Conservation (phyloP, 352 stramenopile genomes). For the Blastocystis sp. region DNA sequence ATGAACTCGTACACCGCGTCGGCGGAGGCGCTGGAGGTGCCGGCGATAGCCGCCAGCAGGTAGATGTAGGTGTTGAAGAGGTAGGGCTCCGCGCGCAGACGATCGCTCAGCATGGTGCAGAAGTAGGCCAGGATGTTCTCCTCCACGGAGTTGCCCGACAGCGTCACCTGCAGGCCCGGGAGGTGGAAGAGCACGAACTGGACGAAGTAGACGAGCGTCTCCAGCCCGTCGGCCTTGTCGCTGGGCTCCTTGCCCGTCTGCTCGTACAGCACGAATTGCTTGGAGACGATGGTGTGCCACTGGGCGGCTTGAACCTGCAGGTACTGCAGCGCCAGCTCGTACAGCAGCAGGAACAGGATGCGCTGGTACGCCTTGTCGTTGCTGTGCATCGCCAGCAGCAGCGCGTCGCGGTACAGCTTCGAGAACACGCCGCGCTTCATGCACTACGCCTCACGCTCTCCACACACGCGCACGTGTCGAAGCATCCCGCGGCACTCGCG, state of each 20-base stretch:
- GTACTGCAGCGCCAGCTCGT: constrained; percentile 8
- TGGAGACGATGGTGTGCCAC: constrained; percentile 61
- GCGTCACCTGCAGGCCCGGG: not conserved
- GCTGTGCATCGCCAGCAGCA: not conserved
- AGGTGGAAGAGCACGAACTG: constrained; percentile 43
- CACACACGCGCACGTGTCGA: not conserved
- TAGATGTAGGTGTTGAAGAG: constrained; percentile 58
- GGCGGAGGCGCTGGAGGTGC: not conserved
- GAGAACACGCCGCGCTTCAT: constrained; percentile 15
- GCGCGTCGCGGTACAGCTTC: not conserved
- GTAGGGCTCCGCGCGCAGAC: constrained; percentile 53
- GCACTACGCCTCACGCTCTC: not conserved
- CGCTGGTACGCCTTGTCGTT: not conserved
- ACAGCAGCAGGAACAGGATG: constrained; percentile 9
- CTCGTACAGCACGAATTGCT: constrained; percentile 53
- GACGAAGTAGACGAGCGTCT: constrained; percentile 46
- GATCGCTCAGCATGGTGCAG: constrained; percentile 45
- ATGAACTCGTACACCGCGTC: constrained; percentile 67
- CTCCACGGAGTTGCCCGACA: constrained; percentile 34
- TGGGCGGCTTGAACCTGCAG: constrained; percentile 37
- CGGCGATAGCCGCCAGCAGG: constrained; percentile 28
- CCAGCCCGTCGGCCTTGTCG: constrained; percentile 45
- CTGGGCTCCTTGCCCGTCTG: not conserved
- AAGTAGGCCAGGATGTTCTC: constrained; percentile 44
- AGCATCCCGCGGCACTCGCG: constrained; percentile 2